These are phyloP conservation scores for Mycosphaerella arachidis DNA, from an alignment of 2,329 filamentous ascomycete genomes.

Conservation along the genomic window DNA sequence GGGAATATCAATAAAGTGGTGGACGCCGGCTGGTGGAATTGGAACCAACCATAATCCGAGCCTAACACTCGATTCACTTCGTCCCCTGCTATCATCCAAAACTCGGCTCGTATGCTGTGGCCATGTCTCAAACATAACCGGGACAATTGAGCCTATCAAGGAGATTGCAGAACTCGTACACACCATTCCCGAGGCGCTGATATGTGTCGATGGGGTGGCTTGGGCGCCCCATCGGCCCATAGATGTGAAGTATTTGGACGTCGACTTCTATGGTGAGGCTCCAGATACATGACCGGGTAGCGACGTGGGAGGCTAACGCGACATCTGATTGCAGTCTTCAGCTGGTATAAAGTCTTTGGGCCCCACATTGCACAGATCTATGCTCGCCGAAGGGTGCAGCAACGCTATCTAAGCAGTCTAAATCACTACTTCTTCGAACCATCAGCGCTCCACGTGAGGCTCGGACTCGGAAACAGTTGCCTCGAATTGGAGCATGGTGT, in stretches of 20 bases:
- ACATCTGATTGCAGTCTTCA: background rate
- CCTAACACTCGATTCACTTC: slow-evolving; percentile 4
- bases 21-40: slow-evolving; percentile 1
- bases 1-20: slow-evolving; percentile 6
- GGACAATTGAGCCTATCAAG: slow-evolving; percentile 4
- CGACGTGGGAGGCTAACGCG: too few relatives aligned
- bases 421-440: slow-evolving; percentile 9
- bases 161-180: slow-evolving; percentile 5
- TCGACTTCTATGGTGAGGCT: background rate
- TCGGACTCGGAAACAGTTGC: slow-evolving; percentile 5
- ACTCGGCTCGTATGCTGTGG: slow-evolving; percentile 4
- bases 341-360: slow-evolving; percentile 7
- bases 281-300: too few relatives aligned
- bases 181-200: slow-evolving; percentile 4
- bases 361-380: slow-evolving; percentile 7
- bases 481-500: slow-evolving; percentile 3
- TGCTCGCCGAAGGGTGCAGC: slow-evolving; percentile 4
- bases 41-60: slow-evolving; percentile 1
- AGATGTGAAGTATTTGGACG: slow-evolving; percentile 3
- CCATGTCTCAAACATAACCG: slow-evolving; percentile 7
- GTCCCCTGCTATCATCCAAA: slow-evolving; percentile 4
- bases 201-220: slow-evolving; percentile 6
- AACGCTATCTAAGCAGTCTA: slow-evolving; percentile 5
- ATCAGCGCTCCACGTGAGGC: background rate
- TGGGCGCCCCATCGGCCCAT: slow-evolving; percentile 7